Percentiles rank a stretch among this genome's conserved stretches.
phyloP scores from a whole-genome alignment of 805 yeast species.

The Zygotorulaspora chibaensis region DNA sequence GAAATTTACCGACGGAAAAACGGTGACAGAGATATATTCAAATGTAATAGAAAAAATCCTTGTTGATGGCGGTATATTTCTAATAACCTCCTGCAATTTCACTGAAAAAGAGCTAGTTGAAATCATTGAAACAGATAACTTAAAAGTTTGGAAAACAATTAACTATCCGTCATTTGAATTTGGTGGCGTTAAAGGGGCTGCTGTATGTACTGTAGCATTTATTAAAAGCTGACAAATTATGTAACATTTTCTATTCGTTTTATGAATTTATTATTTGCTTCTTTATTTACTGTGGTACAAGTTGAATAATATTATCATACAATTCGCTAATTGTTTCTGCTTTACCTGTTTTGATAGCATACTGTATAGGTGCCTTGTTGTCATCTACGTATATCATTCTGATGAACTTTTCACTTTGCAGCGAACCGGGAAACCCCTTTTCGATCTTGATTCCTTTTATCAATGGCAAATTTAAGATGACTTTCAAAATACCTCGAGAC shows the following conservation, averaged over 20 bases:
- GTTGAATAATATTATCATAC: constrained; percentile 37
- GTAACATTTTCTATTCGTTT: constrained; percentile 8
- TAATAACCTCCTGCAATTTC: constrained; percentile 92
- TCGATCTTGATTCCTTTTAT: constrained; percentile 55
- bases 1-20: constrained; percentile 42
- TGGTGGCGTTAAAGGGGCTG: constrained; percentile 85
- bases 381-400: constrained; percentile 67
- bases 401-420: constrained; percentile 77
- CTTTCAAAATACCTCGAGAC: constrained; percentile 77
- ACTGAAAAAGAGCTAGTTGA: constrained; percentile 70
- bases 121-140: constrained; percentile 44
- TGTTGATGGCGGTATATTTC: constrained; percentile 50
- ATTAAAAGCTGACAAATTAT: constrained; percentile 33
- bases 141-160: constrained; percentile 61
- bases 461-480: constrained; percentile 73
- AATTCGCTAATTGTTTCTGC: constrained; percentile 57
- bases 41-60: constrained; percentile 53
- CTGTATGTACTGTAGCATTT: constrained; percentile 85
- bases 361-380: constrained; percentile 68
- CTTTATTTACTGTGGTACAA: constrained; percentile 15
- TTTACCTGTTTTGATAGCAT: constrained; percentile 68
- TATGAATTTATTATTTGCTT: constrained; percentile 2
- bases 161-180: constrained; percentile 79
- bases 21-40: constrained; percentile 60
- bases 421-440: constrained; percentile 82